Evolutionary conservation across 805 yeast genomes (phyloP), one percentile per base, ranked within the genome.

Genomic region (Aciculoconidium aculeatum): DNA sequence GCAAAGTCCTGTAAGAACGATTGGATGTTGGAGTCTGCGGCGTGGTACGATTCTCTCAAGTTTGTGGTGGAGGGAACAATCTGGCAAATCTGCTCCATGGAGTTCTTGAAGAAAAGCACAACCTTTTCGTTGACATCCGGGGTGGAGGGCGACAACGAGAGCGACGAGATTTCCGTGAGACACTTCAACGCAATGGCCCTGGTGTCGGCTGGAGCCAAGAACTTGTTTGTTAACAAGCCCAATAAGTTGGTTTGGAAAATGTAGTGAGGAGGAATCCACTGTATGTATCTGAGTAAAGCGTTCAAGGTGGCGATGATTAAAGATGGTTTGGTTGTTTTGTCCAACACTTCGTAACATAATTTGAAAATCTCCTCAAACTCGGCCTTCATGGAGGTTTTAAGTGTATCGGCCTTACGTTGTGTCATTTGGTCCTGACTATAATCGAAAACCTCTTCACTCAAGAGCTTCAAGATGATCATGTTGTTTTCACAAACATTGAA

Each of bases 401-500:
- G 72, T 36, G 75, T 74, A 46, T 79, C 74, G 5, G 95, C 84
- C 60, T 90, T 90, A 5, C 95, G 95, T 58, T 86, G 96, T 24
- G 99, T 92, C 84, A 92, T 80, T 53, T 85, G 95, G 41, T 88
- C 96, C 28, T 87, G 85, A n/a, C 94, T 79, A 53, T 70, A 92
- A 60, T 92, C 97, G 53, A 90, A 92, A 11, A 92, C 94, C 60
- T 92, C 99, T 61, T 92, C 99, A 30, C 94, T 80, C 44, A 92
- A 70, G 41, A 92, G 67, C 47, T 81, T 82, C 53, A 92, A 70
- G 36, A 92, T 88, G 38, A 79, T 77, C 97, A 92, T 90, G 61
- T 92, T 92, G 63, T 92, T 92, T 58, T 92, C 98, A 64, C 98
- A 92, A 30, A 92, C 96, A 48, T 87, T 90, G 55, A 83, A 76